A percentile compares a stretch with the other conserved stretches of the same genome.
Conservation (phyloP, 441 rosid species). For the Manihot esculenta region DNA sequence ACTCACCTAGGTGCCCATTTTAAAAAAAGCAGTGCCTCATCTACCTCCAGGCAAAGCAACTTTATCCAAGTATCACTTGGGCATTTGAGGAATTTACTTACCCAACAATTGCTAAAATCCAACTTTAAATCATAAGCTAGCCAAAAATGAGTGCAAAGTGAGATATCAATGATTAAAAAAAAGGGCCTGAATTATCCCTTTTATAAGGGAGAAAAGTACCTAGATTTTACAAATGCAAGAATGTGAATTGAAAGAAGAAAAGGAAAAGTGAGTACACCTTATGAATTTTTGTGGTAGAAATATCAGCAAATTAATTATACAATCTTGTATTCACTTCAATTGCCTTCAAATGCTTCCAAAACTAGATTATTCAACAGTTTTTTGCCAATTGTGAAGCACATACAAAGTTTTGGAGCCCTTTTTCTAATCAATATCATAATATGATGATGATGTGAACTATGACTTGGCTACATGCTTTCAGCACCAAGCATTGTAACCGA, state of each 20-base stretch:
- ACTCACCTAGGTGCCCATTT: too few relatives aligned
- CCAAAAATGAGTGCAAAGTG: too few relatives aligned
- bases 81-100: too few relatives aligned
- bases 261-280: neutral
- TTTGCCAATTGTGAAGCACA: neutral
- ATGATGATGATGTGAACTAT: neutral
- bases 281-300: neutral
- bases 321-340: neutral
- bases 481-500: neutral
- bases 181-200: too few relatives aligned
- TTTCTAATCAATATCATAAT: neutral
- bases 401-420: neutral
- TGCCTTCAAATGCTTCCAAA: neutral
- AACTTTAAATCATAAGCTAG: too few relatives aligned
- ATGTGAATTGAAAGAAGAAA: neutral
- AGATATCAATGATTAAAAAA: too few relatives aligned
- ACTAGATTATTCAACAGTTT: neutral
- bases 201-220: too few relatives aligned
- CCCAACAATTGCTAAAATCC: too few relatives aligned
- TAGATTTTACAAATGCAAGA: neutral
- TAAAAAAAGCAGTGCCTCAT: too few relatives aligned
- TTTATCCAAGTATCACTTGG: too few relatives aligned
- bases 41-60: too few relatives aligned
- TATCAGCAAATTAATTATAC: neutral
- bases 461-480: neutral